Percentiles rank a stretch among this genome's conserved stretches.
Conservation (phyloP, 139 green algal genomes). For the Chlorella sp. region DNA sequence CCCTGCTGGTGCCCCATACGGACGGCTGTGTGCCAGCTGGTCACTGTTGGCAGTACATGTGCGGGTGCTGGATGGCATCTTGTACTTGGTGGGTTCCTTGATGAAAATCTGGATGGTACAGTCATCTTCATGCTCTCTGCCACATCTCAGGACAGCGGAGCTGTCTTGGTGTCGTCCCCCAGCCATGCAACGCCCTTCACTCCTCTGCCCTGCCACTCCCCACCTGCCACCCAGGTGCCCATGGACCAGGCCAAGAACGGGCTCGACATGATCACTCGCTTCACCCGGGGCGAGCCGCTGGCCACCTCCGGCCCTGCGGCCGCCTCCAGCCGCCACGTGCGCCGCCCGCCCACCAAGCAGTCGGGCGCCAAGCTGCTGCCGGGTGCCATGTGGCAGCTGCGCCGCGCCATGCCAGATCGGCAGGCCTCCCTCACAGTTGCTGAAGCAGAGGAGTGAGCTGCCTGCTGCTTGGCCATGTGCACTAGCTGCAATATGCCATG, state of each 20-base stretch:
- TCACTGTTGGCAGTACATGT: no score
- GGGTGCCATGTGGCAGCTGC: slow-evolving; percentile 14
- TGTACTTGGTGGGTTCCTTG: no score
- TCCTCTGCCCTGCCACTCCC: not conserved
- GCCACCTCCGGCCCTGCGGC: not conserved
- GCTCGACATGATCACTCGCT: slow-evolving; percentile 77
- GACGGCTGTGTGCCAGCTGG: no score
- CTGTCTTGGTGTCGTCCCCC: no score
- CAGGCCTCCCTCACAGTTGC: not conserved
- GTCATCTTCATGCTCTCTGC: no score
- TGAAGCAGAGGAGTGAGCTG: not conserved
- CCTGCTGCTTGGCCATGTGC: no score
- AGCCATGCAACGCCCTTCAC: no score
- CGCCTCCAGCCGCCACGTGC: not conserved
- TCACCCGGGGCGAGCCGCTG: slow-evolving; percentile 53
- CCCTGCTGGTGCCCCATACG: no score
- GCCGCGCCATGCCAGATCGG: not conserved
- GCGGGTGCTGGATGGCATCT: no score
- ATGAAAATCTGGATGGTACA: no score
- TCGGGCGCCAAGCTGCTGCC: not conserved
- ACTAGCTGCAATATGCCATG: not conserved
- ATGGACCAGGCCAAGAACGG: slow-evolving; percentile 79
- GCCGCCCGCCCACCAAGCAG: not conserved
- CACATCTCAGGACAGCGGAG: no score
- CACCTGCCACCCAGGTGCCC: slow-evolving; percentile 52